Evolutionary conservation across 129 eudicot species (phyloP), one percentile per base, ranked within the genome.

Genomic region (Dittrichia graveolens): DNA sequence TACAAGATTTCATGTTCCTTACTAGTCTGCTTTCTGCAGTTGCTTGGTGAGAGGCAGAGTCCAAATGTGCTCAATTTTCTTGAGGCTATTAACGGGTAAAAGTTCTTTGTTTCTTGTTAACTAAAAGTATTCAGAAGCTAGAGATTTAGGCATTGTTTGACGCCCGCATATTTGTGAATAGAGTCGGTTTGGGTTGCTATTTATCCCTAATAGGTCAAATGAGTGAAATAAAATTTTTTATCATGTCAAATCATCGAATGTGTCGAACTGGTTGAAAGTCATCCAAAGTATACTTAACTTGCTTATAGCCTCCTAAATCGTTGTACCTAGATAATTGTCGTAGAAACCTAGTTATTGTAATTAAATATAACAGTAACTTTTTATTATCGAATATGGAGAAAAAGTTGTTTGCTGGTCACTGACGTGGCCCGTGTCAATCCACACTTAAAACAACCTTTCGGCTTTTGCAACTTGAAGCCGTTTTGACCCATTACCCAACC

Each of bases 31-130:
- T 58, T 63, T 72, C 60, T 81, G 83, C 84, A 93, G 98, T 89
- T 85, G 78, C 85, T 93, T 80, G 87, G 79, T 24, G 96, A 93
- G 85, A 84, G 96, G 73, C 96, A 89, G 73, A 72, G 92, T 76
- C 91, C 86, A 39, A 93, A 93, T 70, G 95, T 93, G 12, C 73
- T 89, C 82, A 80, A 87, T 69, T 85, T 82, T 82, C 91, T 93
- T 53, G 92, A 93, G 73, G 95, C 96, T 62, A 78, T 93, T 19
- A 93, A 89, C 6, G 81, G 80, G 98, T 93, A 87, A 62, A 46
- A 37, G 2, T 61, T 45, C 34, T 54, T 41, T 39, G 8, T 42
- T 16, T 63, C 7, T 18, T 62, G 53, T 50, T 71, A 46, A 10
- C 42, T 34, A 59, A 15, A 34, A 24, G 31, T 24, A 24, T 24